Conservation (phyloP, 495 filamentous ascomycete species). For the Penicillium manginii region DNA sequence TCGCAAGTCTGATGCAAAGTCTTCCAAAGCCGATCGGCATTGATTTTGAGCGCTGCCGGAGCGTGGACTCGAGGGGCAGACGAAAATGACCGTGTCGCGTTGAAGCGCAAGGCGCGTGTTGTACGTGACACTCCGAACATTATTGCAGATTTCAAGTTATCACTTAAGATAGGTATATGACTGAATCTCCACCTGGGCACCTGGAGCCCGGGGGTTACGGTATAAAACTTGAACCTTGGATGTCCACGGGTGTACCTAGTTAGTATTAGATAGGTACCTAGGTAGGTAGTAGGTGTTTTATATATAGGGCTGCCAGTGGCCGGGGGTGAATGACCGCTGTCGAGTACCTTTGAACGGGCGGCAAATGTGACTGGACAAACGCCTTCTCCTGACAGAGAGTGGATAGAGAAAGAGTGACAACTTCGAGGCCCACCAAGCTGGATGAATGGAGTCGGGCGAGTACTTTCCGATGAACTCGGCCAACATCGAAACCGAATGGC, state of each 20-base stretch:
- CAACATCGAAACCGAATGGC: neutral
- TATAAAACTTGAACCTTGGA: no score
- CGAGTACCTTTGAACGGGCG: neutral
- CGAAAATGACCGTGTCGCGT: conserved; percentile 18
- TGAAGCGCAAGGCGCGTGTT: conserved; percentile 14
- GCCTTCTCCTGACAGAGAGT: conserved; percentile 19
- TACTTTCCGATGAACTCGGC: neutral
- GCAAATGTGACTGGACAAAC: neutral
- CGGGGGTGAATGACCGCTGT: neutral
- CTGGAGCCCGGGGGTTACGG: no score
- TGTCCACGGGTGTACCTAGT: no score
- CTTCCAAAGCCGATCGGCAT: conserved; percentile 36
- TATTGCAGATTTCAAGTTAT: no score
- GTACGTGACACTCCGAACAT: conserved; percentile 14
- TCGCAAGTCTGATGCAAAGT: conserved; percentile 40
- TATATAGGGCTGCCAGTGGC: no score
- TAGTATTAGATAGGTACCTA: no score
- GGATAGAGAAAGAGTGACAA: neutral
- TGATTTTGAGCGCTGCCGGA: conserved; percentile 35
- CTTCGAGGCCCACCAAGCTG: no score
- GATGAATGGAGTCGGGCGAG: no score
- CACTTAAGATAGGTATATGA: no score
- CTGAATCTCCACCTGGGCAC: no score
- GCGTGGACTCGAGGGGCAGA: conserved; percentile 20
- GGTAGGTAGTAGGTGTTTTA: neutral